Conservation (phyloP, 2,329 filamentous ascomycete species). For the Colletotrichum godetiae region DNA sequence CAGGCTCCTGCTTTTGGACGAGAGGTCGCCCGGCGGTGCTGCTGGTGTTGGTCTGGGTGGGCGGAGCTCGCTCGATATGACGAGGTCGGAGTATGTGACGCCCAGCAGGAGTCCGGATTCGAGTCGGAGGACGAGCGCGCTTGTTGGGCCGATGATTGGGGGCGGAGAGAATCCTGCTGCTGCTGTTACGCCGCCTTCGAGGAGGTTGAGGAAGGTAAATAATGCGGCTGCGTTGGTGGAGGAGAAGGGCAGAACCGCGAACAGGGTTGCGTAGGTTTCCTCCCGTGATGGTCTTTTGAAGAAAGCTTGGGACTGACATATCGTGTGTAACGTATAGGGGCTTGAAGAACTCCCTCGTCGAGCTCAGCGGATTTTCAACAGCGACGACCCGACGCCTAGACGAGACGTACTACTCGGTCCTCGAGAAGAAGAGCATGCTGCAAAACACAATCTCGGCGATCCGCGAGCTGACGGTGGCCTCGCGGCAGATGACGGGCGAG, state of each 20-base stretch:
- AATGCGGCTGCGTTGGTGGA: slow-evolving; percentile 52
- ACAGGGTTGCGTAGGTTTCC: slow-evolving; percentile 53
- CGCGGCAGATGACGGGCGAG: slow-evolving; percentile 65
- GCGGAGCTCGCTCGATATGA: slow-evolving; percentile 57
- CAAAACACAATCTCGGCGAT: slow-evolving; percentile 73
- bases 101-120: slow-evolving; percentile 55
- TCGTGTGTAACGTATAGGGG: slow-evolving; percentile 49
- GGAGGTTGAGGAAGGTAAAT: slow-evolving; percentile 41
- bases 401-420: slow-evolving; percentile 78
- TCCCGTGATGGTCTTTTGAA: background rate
- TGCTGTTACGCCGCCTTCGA: slow-evolving; percentile 10
- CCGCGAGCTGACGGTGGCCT: slow-evolving; percentile 73
- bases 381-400: slow-evolving; percentile 75
- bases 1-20: slow-evolving; percentile 39
- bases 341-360: slow-evolving; percentile 61
- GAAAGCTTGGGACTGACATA: background rate
- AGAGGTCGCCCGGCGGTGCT: slow-evolving; percentile 39
- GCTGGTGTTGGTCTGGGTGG: slow-evolving; percentile 40
- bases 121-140: slow-evolving; percentile 56
- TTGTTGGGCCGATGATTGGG: slow-evolving; percentile 41
- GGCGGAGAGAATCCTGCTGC: slow-evolving; percentile 19
- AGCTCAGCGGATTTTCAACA: slow-evolving; percentile 70
- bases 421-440: slow-evolving; percentile 74
- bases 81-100: slow-evolving; percentile 57
- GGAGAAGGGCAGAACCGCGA: slow-evolving; percentile 54